These are phyloP conservation scores for Larix kaempferi DNA, from an alignment of 75 land plant genomes.

Conservation along the genomic window DNA sequence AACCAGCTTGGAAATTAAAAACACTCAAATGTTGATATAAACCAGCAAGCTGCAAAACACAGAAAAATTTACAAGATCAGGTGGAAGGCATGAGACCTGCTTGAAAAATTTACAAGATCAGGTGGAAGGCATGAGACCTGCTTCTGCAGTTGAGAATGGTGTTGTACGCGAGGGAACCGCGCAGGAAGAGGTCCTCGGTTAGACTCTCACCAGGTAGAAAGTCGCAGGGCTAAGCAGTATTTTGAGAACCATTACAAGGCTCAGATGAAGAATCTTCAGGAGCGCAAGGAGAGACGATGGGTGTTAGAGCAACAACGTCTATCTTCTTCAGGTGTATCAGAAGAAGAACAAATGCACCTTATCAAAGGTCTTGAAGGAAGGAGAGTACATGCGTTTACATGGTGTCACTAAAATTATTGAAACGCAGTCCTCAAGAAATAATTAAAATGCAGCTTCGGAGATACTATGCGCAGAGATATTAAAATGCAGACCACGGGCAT, in stretches of 20 bases:
- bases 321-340: conserved; percentile 61
- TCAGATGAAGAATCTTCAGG: conserved; percentile 79
- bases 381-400: conserved; percentile 63
- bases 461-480: too few species aligned
- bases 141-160: neutral
- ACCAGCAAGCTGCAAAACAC: too few species aligned
- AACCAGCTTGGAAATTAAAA: too few species aligned
- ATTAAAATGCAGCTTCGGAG: too few species aligned
- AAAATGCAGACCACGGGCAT: too few species aligned
- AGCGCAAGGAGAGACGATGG: conserved; percentile 68
- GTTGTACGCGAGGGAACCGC: conserved; percentile 6
- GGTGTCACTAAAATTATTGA: too few species aligned
- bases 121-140: neutral
- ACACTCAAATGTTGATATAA: too few species aligned
- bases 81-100: too few species aligned
- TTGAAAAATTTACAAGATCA: too few species aligned
- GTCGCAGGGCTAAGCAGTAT: conserved; percentile 81
- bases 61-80: too few species aligned
- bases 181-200: conserved; percentile 31
- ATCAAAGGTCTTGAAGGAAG: conserved; percentile 47
- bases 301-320: conserved; percentile 49
- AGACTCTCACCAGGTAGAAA: conserved; percentile 63
- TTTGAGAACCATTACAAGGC: conserved; percentile 78
- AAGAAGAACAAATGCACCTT: conserved; percentile 56
- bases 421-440: too few species aligned